A percentile compares a stretch with the other conserved stretches of the same genome.
These are phyloP conservation scores for Diaporthe humulicola DNA, from an alignment of 2,329 filamentous ascomycete species.

Conservation along the genomic window DNA sequence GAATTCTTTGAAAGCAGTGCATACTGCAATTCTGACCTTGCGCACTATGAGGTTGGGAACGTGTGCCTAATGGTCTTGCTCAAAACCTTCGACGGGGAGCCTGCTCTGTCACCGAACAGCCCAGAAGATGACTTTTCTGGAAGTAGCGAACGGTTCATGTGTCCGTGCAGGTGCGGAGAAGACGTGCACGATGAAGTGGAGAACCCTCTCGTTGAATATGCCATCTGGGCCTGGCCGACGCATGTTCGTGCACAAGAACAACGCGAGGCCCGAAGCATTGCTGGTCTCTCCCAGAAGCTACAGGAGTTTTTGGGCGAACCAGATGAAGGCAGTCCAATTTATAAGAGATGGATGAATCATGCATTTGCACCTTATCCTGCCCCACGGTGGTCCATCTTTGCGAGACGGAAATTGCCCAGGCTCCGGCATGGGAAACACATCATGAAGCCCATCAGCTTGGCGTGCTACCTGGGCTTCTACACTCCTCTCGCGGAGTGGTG, in stretches of 20 bases:
- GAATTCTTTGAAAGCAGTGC: neutral
- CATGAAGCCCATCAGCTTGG: neutral
- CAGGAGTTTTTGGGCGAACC: neutral
- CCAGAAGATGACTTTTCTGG: neutral
- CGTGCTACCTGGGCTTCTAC: neutral
- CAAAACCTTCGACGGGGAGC: neutral
- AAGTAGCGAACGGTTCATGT: neutral
- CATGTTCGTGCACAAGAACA: neutral
- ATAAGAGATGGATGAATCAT: neutral
- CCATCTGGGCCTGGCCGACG: neutral
- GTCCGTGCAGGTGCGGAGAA: neutral
- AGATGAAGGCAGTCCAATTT: neutral
- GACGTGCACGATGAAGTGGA: too few relatives aligned
- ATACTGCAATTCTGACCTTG: neutral
- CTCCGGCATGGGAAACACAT: too few relatives aligned
- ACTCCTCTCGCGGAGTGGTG: neutral
- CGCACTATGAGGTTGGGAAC: neutral
- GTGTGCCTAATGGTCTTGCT: neutral
- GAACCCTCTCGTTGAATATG: neutral
- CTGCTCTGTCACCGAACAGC: too few relatives aligned
- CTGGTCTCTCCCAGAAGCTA: neutral
- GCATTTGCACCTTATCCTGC: accelerated
- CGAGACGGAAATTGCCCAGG: neutral
- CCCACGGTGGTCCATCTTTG: neutral
- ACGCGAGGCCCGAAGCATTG: too few relatives aligned